Evolutionary conservation across 129 eudicot species (phyloP).

Genomic region (Flaveria brownii): DNA sequence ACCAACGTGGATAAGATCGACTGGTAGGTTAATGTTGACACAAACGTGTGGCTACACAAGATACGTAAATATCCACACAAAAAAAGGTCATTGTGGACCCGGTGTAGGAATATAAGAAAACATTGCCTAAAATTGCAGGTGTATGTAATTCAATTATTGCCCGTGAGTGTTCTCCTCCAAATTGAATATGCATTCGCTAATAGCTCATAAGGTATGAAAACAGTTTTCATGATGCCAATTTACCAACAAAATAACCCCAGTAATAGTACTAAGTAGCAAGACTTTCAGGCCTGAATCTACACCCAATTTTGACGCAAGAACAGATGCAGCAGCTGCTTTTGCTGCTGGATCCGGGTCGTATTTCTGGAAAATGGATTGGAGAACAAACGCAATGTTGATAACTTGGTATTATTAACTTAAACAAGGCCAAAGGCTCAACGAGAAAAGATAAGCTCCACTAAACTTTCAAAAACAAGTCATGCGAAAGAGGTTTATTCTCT

Average conservation of each 20-base stretch:
- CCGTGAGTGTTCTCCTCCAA: neutral
- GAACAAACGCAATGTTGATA: neutral
- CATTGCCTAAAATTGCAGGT: conserved; percentile 10
- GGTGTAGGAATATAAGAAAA: neutral
- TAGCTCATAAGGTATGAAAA: conserved; percentile 2
- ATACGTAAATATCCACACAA: conserved; percentile 9
- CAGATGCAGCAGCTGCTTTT: too few relatives aligned
- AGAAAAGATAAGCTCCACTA: neutral
- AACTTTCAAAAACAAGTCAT: neutral
- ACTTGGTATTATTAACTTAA: neutral
- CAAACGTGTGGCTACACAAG: conserved; percentile 9
- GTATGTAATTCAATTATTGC: conserved; percentile 9
- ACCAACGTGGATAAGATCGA: conserved; percentile 6
- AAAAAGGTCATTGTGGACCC: neutral
- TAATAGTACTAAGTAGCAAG: neutral
- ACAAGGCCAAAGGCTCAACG: neutral
- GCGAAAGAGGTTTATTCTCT: neutral
- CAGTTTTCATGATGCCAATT: conserved; percentile 3
- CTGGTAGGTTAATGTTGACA: neutral
- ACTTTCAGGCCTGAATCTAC: conserved; percentile 79
- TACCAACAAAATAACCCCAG: conserved; percentile 8
- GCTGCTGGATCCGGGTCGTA: conserved; percentile 22
- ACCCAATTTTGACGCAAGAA: conserved; percentile 86
- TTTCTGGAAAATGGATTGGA: conserved; percentile 50
- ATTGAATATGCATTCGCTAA: neutral